Evolutionary conservation across 1,284 basidiomycete species (phyloP).

Genomic region (Ceratobasidium sp.): DNA sequence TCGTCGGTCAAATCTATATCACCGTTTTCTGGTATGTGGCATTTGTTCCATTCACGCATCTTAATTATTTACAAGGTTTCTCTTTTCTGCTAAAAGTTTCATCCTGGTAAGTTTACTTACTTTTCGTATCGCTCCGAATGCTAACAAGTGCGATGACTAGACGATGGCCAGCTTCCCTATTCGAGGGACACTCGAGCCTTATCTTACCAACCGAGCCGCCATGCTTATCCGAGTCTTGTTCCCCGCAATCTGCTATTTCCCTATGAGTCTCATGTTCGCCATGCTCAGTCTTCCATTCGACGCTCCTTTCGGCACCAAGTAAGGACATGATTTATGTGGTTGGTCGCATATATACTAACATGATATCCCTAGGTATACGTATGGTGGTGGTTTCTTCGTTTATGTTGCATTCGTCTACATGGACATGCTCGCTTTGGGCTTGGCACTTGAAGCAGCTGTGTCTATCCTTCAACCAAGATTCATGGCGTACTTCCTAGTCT

Average conservation of each 20-base stretch:
- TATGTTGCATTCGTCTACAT: conserved; percentile 56
- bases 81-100: neutral
- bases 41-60: conserved; percentile 52
- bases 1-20: conserved; percentile 31
- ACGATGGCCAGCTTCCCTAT: conserved; percentile 39
- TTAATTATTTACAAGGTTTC: conserved; percentile 49
- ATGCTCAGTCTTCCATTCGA: conserved; percentile 53
- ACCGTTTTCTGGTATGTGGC: conserved; percentile 17
- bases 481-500: conserved; percentile 46
- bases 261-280: conserved; percentile 44
- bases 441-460: conserved; percentile 53
- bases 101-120: neutral
- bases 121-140: neutral
- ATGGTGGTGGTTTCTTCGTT: conserved; percentile 59
- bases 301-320: conserved; percentile 51
- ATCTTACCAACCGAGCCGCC: conserved; percentile 29
- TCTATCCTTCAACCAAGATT: conserved; percentile 45
- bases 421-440: conserved; percentile 48
- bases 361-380: conserved; percentile 32
- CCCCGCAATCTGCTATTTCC: conserved; percentile 43
- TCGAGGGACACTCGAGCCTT: conserved; percentile 35
- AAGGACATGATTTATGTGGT: conserved; percentile 11
- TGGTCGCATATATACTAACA: neutral
- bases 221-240: conserved; percentile 40
- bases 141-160: neutral